Conservation (phyloP, 441 rosid genomes). For the Adansonia madagascariensis region DNA sequence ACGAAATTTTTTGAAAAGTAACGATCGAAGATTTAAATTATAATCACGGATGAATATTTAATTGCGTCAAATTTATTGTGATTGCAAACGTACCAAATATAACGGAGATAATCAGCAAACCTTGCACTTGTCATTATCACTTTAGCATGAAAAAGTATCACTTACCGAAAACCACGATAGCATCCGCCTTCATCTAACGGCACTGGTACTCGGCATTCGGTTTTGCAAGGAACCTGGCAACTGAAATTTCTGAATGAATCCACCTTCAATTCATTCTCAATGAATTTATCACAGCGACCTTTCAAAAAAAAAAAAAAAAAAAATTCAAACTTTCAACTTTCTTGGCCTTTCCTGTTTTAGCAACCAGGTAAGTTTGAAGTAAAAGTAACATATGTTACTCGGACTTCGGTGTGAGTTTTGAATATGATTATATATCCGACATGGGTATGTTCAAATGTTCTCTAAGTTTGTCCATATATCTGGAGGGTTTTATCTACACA, state of each 20-base stretch:
- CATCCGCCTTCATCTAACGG: neutral
- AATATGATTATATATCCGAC: no score
- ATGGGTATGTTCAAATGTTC: no score
- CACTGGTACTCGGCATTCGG: neutral
- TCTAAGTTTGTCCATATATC: no score
- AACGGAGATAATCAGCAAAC: neutral
- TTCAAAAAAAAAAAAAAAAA: no score
- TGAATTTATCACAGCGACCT: neutral
- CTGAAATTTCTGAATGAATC: neutral
- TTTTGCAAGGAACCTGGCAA: conserved; percentile 10
- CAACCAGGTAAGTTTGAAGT: neutral
- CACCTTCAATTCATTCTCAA: conserved; percentile 4
- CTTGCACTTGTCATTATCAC: neutral
- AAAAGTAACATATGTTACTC: neutral
- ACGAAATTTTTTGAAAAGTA: no score
- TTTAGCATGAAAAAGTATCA: neutral
- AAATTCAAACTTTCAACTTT: neutral
- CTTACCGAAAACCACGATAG: neutral
- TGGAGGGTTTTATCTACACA: no score
- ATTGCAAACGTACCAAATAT: no score
- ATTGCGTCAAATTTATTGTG: no score
- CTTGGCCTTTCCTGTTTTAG: neutral
- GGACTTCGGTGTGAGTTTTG: no score
- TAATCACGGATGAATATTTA: no score
- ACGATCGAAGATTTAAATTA: no score